A percentile compares a stretch with the other conserved stretches of the same genome.
Evolutionary conservation across 73 alveolate genomes (phyloP).

Genomic region (Loxodes magnus): DNA sequence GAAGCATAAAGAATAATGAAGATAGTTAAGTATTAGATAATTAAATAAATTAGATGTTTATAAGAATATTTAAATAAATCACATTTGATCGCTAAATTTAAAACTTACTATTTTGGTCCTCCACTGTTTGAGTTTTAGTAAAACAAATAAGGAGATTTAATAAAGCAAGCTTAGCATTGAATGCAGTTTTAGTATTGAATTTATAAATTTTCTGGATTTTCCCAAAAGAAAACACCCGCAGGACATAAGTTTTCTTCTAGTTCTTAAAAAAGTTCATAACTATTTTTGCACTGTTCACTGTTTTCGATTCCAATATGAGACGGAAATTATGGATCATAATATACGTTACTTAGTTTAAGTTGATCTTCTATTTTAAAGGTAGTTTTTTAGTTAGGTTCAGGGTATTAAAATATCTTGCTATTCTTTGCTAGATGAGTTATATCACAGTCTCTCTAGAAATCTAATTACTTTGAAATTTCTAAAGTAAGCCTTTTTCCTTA

Average conservation of each 20-base stretch:
- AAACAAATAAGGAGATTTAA: not conserved
- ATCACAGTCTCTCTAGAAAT: not conserved
- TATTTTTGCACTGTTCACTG: not conserved
- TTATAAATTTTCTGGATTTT: not conserved
- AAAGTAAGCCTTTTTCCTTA: too few species aligned
- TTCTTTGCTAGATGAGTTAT: not conserved
- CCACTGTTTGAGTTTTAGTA: conserved; percentile 3
- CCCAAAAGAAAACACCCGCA: conserved; percentile 10
- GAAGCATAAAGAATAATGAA: too few species aligned
- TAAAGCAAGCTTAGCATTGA: not conserved
- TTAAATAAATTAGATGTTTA: too few species aligned
- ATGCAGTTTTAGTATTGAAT: not conserved
- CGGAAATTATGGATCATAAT: not conserved
- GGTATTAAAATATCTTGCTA: not conserved
- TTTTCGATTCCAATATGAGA: not conserved
- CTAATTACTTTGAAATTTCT: conserved; percentile 6
- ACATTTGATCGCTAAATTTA: too few species aligned
- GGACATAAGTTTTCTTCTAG: conserved; percentile 12
- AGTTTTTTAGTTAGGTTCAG: not conserved
- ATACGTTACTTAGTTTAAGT: not conserved
- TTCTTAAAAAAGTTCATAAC: not conserved
- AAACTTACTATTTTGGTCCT: conserved; percentile 8
- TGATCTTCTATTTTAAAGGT: not conserved
- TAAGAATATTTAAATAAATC: too few species aligned
- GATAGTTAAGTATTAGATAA: too few species aligned